Evolutionary conservation across 495 filamentous ascomycete species (phyloP), one percentile per base, ranked within the genome.

Genomic region (Parmelia sp.): DNA sequence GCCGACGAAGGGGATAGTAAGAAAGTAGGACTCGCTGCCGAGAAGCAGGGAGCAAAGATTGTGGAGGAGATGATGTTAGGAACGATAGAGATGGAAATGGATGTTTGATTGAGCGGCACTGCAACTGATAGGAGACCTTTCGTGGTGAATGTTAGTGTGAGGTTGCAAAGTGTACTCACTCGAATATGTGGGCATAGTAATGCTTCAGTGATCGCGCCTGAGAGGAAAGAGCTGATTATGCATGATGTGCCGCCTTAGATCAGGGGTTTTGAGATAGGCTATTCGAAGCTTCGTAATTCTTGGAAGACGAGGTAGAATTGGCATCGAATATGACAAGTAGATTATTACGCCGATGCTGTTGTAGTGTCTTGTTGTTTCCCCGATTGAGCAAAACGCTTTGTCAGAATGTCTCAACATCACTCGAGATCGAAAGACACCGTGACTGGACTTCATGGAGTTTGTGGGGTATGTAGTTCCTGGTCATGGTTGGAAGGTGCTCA

Each of bases 31-130:
- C 10, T 37, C 23, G 75, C 81, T 72, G 76, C 71, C 19, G 85
- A 89, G 69, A 79, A 81, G 64, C 76, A 76, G 33, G 86, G 83
- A 1, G 80, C 84, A 71, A 81, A 86, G 73, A 75, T 78, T 21
- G 86, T 91, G 3, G 82, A 85, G 70, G 78, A 83, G 65, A 89
- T 90, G 89, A 66, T 87, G 63, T 64, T 83, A 57, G 71, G 75
- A 60, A 62, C 71, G 27, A 33, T 76, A 39, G 63, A 68, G 58
- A 62, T 59, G 53, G 65, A 69, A 27, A 58, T 68, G 29, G 60
- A 62, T 31, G 56, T 56, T 3, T 62, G 36, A 62, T 21, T 39
- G 23, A 40, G 33, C 45, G 15, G 27, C 23, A 7, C 47, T 31
- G 25, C 23, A 44, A 19, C 7, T 19, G 51, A 27, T 19, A 53